Evolutionary conservation across 345 rosid species (phyloP), one percentile per base, ranked within the genome.

Genomic region (Bruguiera parviflora): DNA sequence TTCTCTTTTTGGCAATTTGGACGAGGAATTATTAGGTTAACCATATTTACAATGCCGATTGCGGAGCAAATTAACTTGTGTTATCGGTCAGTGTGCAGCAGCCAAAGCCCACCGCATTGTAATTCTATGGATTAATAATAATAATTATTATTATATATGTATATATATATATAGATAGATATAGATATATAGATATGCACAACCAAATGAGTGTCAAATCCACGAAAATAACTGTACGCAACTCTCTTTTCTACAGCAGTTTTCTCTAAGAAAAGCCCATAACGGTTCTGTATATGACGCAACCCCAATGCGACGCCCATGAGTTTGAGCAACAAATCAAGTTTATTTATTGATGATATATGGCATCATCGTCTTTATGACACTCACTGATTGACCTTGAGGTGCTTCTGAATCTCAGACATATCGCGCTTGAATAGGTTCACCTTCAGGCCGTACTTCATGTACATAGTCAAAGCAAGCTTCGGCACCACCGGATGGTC

Each of bases 401-500:
- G n/a, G 27, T 32, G 9, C 24, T 37, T 25, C 3, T 29, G 49
- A 35, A 64, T 47, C 64, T 47, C 49, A 35, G 49, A 53, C 4
- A 31, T 8, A 10, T 60, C 59, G 15, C 92, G 87, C 70, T 65
- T 73, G 79, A 67, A 21, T 13, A 89, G 78, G 39, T 80, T 77
- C 39, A 89, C 90, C 78, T 64, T 83, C 65, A 89, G 64, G 1
- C 92, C 95, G 25, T 89, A 87, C 71, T 90, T 95, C 98, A 95
- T 92, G 86, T 92, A 95, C 98, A 95, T 83, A 0, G 99, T 95
- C 63, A 92, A 71, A 6, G 99, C 98, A 53, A 92, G 83, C 78
- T 92, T 95, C 0, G 92, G 95, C 25, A 11, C 78, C 35, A 85
- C 84, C 0, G 76, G 87, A 60, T 95, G 98, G 68, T 75, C 81